Conservation (phyloP, 106 monocot species). For the Dendrobium catenatum region DNA sequence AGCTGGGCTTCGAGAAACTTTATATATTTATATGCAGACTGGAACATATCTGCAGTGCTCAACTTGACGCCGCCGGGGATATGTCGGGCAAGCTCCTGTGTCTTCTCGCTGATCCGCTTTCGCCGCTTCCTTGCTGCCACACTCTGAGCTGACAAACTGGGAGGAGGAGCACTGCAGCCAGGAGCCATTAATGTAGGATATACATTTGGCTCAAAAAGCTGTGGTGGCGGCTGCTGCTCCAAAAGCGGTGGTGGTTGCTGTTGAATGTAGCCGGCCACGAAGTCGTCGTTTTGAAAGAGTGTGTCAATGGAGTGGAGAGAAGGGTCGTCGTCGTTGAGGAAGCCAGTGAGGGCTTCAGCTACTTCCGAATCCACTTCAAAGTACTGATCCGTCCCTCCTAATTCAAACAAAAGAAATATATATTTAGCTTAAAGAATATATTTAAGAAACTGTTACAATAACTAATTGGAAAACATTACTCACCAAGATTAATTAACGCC, state of each 20-base stretch:
- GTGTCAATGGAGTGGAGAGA: slow-evolving; percentile 9
- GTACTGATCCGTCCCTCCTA: neutral
- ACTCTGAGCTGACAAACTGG: slow-evolving; percentile 36
- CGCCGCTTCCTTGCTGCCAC: slow-evolving; percentile 54
- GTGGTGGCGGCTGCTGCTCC: neutral
- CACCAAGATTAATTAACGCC: no score
- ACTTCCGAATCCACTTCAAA: slow-evolving; percentile 15
- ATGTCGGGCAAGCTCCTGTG: slow-evolving; percentile 45
- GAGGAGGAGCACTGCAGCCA: neutral
- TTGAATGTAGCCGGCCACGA: neutral
- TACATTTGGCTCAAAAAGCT: no score
- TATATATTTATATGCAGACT: slow-evolving; percentile 38
- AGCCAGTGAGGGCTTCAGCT: slow-evolving; percentile 41
- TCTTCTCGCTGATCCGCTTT: slow-evolving; percentile 75
- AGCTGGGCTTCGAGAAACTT: slow-evolving; percentile 68
- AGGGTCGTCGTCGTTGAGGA: slow-evolving; percentile 20
- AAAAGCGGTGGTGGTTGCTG: neutral
- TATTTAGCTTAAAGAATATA: no score
- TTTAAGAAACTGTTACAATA: no score
- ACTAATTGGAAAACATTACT: no score
- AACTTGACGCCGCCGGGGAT: slow-evolving; percentile 64
- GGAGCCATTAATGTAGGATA: neutral
- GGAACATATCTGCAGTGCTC: slow-evolving; percentile 27
- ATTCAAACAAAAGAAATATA: no score
- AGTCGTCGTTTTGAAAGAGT: slow-evolving; percentile 1